Evolutionary conservation across 1,139 yeast genomes (phyloP), one percentile per base, ranked within the genome.

Genomic region (Yamadazyma mexicana): DNA sequence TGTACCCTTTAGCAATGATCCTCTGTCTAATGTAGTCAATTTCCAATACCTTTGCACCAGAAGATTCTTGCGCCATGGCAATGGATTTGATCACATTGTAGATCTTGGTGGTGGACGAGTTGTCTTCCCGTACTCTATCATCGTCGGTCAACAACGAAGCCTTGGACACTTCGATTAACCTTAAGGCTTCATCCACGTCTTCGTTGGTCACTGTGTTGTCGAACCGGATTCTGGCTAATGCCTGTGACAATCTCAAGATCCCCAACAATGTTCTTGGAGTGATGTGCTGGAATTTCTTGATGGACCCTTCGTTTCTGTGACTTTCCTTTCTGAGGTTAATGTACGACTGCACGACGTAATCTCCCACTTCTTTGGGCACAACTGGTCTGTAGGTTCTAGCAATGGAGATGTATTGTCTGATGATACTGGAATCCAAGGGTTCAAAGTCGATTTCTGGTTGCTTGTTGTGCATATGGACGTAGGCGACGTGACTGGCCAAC

Each of bases 241-340:
- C 98, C 64, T 92, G 98, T 1, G 98, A 79, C 75, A 94, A 74
- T 67, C 99, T 83, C 53, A 94, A 69, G 39, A 94, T 83, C 51
- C 95, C 98, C 47, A 94, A 73, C 47, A 94, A 73, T 2, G 98
- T 89, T 72, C 99, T 83, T 41, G 98, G 98, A 0, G 98, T 89
- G 18, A 95, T 85, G 62, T 91, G 97, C 35, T 92, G 81, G 59
- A 92, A 63, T 45, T 89, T 87, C 54, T 79, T 79, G 44, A 78
- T 81, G 22, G 92, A 81, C 42, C 83, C 85, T 59, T 86, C 94
- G 55, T 85, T 83, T 43, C 79, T 67, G 55, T 86, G 86, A 20
- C 95, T 85, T 55, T 87, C 95, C 64, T 92, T 96, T 60, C 99
- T 80, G 82, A 92, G 76, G 57, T 86, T 85, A 47, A 91, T 91